Evolutionary conservation across 2,329 filamentous ascomycete species (phyloP).

Genomic region (Dothideomycetes sp.): DNA sequence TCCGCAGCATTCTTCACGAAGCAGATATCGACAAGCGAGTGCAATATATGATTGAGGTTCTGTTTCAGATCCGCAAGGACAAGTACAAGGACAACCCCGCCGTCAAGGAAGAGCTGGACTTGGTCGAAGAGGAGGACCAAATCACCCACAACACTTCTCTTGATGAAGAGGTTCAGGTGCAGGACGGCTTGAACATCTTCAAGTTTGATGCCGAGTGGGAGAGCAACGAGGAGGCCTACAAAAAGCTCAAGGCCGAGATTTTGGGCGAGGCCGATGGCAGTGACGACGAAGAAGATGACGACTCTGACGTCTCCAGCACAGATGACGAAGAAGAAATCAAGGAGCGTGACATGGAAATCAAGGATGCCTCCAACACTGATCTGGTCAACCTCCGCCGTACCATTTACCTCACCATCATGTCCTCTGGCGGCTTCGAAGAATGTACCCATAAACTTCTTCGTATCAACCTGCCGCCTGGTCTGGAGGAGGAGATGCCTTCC

Average conservation of each 20-base stretch:
- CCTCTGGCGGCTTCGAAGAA: constrained; percentile 90
- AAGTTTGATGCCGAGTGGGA: constrained; percentile 87
- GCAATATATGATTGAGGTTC: constrained; percentile 98
- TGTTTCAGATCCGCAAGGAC: constrained; percentile 94
- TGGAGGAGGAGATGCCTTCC: constrained; percentile 81
- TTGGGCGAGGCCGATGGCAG: constrained; percentile 71
- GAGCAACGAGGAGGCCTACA: constrained; percentile 82
- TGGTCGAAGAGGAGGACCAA: constrained; percentile 96
- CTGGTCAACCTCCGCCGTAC: constrained; percentile 85
- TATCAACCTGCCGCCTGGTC: constrained; percentile 73
- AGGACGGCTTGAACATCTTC: constrained; percentile 89
- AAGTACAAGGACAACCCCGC: constrained; percentile 91
- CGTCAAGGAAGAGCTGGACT: constrained; percentile 81
- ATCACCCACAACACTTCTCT: constrained; percentile 81
- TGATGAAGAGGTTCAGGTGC: constrained; percentile 72
- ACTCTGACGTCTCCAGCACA: constrained; percentile 37
- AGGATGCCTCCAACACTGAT: constrained; percentile 94
- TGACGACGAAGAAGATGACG: constrained; percentile 48
- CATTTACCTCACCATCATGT: constrained; percentile 97
- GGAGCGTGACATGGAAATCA: constrained; percentile 83
- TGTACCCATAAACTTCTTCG: constrained; percentile 89
- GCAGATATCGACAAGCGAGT: constrained; percentile 94
- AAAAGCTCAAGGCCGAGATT: constrained; percentile 84
- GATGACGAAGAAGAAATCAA: constrained; percentile 56
- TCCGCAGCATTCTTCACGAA: constrained; percentile 89